Percentiles rank a stretch among this genome's conserved stretches.
These are phyloP conservation scores for Kernera saxatilis DNA, from an alignment of 345 rosid species.

Conservation along the genomic window DNA sequence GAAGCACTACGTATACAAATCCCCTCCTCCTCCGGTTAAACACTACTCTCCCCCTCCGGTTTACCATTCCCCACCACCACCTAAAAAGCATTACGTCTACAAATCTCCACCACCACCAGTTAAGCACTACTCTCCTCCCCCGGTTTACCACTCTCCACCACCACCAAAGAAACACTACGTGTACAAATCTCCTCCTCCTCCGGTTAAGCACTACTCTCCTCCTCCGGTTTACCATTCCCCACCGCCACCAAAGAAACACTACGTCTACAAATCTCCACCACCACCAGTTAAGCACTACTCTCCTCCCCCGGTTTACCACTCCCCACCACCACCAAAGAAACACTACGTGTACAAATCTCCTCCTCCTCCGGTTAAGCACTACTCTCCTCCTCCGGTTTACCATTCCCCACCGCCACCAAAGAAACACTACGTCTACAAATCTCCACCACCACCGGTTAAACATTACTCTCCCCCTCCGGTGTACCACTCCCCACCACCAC, in stretches of 20 bases:
- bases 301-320: conserved; percentile 19
- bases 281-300: conserved; percentile 17
- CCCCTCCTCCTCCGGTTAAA: conserved; percentile 10
- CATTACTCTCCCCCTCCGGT: conserved; percentile 20
- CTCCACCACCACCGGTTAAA: conserved; percentile 18
- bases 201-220: conserved; percentile 4
- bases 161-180: conserved; percentile 15
- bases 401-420: conserved; percentile 26
- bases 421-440: conserved; percentile 7
- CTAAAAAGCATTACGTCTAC: neutral
- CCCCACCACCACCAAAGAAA: conserved; percentile 15
- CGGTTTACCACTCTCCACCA: conserved; percentile 17
- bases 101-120: conserved; percentile 26
- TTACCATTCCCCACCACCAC: conserved; percentile 20
- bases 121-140: conserved; percentile 18
- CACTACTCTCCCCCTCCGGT: conserved; percentile 19
- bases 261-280: conserved; percentile 20
- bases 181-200: conserved; percentile 15
- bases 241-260: conserved; percentile 24
- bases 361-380: conserved; percentile 16
- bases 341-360: conserved; percentile 24
- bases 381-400: conserved; percentile 20
- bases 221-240: conserved; percentile 19
- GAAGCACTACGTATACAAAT: conserved; percentile 2
- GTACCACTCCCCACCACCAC: conserved; percentile 31